Conservation (phyloP, 306 rosid species). For the Prunus salicina region DNA sequence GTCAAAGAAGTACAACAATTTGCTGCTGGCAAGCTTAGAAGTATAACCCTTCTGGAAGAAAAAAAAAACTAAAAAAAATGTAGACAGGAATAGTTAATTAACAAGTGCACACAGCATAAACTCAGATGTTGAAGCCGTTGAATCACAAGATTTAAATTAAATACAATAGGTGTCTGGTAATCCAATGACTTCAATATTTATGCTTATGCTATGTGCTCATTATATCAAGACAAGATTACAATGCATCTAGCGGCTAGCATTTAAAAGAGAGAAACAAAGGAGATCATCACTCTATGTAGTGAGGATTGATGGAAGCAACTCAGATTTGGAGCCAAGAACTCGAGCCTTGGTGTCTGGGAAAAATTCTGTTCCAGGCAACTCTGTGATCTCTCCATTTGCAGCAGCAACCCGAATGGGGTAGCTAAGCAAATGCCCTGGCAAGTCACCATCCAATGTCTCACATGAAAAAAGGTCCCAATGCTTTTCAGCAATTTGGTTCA, state of each 20-base stretch:
- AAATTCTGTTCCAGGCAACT: conserved; percentile 22
- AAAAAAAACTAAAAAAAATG: no score
- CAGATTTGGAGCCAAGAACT: conserved; percentile 41
- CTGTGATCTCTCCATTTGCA: conserved; percentile 35
- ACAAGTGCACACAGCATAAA: no score
- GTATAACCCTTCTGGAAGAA: no score
- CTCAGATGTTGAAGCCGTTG: no score
- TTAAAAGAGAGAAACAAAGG: neutral
- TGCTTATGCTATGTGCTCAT: neutral
- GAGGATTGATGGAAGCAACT: conserved; percentile 42
- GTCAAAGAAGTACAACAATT: no score
- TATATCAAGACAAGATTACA: neutral
- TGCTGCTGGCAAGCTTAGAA: no score
- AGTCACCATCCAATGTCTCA: conserved; percentile 25
- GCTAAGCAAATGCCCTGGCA: conserved; percentile 49
- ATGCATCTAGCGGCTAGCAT: neutral
- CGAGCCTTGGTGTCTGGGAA: conserved; percentile 46
- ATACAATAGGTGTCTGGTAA: no score
- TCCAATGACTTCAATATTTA: no score
- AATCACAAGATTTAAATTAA: no score
- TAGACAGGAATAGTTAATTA: no score
- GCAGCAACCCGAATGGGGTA: conserved; percentile 37
- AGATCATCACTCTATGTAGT: conserved; percentile 28
- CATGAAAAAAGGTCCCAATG: conserved; percentile 34
- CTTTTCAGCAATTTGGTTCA: conserved; percentile 32